Evolutionary conservation across 352 stramenopile genomes (phyloP).

Genomic region (Globisporangium recalcitrans): DNA sequence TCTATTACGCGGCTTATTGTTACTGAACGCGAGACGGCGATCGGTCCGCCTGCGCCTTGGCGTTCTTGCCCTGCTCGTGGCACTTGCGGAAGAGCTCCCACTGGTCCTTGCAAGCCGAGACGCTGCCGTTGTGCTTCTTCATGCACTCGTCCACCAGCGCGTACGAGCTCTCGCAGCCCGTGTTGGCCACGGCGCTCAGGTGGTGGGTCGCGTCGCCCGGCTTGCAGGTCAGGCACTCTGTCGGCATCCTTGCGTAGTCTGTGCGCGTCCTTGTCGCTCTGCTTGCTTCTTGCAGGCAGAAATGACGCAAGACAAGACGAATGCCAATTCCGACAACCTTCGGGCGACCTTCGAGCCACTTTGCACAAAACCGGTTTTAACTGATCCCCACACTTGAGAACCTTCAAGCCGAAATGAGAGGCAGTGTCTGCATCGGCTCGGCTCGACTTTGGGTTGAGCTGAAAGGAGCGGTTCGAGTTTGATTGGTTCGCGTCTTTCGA

Average conservation of each 20-base stretch:
- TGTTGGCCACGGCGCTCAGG: slow-evolving; percentile 60
- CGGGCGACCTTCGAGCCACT: neutral
- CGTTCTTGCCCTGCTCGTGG: slow-evolving; percentile 47
- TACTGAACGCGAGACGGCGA: neutral
- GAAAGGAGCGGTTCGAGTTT: slow-evolving; percentile 2
- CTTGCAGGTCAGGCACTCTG: slow-evolving; percentile 72
- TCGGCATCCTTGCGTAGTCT: slow-evolving; percentile 32
- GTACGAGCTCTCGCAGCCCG: slow-evolving; percentile 62
- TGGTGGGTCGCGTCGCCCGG: slow-evolving; percentile 61
- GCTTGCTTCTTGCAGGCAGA: neutral
- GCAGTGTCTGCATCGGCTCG: neutral
- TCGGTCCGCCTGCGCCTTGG: slow-evolving; percentile 5
- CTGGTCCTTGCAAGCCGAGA: slow-evolving; percentile 71
- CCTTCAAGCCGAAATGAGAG: neutral
- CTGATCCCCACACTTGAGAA: neutral
- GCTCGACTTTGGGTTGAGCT: neutral
- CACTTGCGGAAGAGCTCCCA: slow-evolving; percentile 76
- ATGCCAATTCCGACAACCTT: neutral
- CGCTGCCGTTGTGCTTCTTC: slow-evolving; percentile 68
- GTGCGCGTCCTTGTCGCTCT: neutral
- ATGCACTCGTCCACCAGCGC: slow-evolving; percentile 74
- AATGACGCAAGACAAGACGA: neutral
- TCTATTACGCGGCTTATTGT: neutral
- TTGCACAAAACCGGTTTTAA: neutral
- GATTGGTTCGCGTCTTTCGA: slow-evolving; percentile 12